These are phyloP conservation scores for Ilyonectria robusta DNA, from an alignment of 2,329 filamentous ascomycete species.

Conservation along the genomic window DNA sequence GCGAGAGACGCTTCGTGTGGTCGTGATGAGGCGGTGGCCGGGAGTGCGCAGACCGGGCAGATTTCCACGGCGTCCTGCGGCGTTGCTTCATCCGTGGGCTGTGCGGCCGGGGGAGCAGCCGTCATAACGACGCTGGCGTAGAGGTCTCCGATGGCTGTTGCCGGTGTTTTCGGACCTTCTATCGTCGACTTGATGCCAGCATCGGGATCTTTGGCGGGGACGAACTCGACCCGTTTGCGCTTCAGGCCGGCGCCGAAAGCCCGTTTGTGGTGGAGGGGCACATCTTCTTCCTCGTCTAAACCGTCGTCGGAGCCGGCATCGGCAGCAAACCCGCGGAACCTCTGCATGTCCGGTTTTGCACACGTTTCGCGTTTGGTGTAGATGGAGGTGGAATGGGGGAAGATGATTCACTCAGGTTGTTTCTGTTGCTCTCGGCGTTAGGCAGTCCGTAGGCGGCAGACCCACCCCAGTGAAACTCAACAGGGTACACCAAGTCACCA, in stretches of 20 bases:
- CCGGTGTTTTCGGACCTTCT: slow-evolving; percentile 30
- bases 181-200: slow-evolving; percentile 39
- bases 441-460: too few species aligned
- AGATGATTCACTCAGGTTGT: too few species aligned
- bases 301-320: slow-evolving; percentile 50
- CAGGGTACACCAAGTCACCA: too few species aligned
- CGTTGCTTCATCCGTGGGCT: slow-evolving; percentile 12
- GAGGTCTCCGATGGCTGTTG: slow-evolving; percentile 63
- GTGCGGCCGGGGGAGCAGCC: slow-evolving; percentile 28
- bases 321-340: slow-evolving; percentile 39
- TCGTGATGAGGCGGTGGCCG: slow-evolving; percentile 49
- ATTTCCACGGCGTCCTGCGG: slow-evolving; percentile 30
- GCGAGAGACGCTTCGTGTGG: slow-evolving; percentile 75
- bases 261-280: slow-evolving; percentile 67
- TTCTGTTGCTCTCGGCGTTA: too few species aligned
- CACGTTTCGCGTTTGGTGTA: not conserved
- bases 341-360: slow-evolving; percentile 47
- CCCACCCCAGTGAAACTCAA: too few species aligned
- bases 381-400: not conserved
- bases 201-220: slow-evolving; percentile 64
- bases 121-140: slow-evolving; percentile 78
- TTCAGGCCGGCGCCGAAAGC: slow-evolving; percentile 71
- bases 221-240: slow-evolving; percentile 69
- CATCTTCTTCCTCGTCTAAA: slow-evolving; percentile 57
- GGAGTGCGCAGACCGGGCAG: slow-evolving; percentile 56